Percentiles rank a stretch among this genome's conserved stretches.
These are phyloP conservation scores for Salix viminalis DNA, from an alignment of 345 rosid species.

Conservation along the genomic window DNA sequence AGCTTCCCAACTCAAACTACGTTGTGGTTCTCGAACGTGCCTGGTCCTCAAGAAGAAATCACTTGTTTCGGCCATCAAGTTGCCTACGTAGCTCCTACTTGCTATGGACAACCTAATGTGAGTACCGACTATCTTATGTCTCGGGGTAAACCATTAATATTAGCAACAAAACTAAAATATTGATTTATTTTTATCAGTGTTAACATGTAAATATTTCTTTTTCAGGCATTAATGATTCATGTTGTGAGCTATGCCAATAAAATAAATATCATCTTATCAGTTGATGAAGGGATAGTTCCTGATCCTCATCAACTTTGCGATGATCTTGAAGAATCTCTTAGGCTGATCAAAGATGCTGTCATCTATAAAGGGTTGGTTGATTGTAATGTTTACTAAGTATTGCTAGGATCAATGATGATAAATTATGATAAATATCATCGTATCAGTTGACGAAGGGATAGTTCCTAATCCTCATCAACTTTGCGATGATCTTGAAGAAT, in stretches of 20 bases:
- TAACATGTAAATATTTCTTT: no score
- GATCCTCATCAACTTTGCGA: constrained; percentile 39
- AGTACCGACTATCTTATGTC: neutral
- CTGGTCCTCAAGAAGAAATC: constrained; percentile 33
- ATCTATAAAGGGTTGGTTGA: no score
- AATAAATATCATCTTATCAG: constrained; percentile 36
- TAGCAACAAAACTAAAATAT: no score
- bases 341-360: constrained; percentile 24
- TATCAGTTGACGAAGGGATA: constrained; percentile 30
- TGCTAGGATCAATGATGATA: no score
- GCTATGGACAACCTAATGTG: constrained; percentile 27
- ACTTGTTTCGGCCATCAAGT: constrained; percentile 28
- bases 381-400: no score
- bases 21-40: constrained; percentile 32
- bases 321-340: constrained; percentile 29
- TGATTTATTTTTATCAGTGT: no score
- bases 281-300: constrained; percentile 30
- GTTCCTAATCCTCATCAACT: constrained; percentile 39
- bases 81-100: constrained; percentile 30
- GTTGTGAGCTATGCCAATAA: constrained; percentile 37
- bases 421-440: no score
- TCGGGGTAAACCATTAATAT: no score
- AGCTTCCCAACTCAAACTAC: constrained; percentile 10
- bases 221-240: constrained; percentile 41
- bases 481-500: constrained; percentile 30